Evolutionary conservation across 371 early-diverging fungal genomes (phyloP), one percentile per base, ranked within the genome.

Genomic region (Phascolomyces articulosus): DNA sequence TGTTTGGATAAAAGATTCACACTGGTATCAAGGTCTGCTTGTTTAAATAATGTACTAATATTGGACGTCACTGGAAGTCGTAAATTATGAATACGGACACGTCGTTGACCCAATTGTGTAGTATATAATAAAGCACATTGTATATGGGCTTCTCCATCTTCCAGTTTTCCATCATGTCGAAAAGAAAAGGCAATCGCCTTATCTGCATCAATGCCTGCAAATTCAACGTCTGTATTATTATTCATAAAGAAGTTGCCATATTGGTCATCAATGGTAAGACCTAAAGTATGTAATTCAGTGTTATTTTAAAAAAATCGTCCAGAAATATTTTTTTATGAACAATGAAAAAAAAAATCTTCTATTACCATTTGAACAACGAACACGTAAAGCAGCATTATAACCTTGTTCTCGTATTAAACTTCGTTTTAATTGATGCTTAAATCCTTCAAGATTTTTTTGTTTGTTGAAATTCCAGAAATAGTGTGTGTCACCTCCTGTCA

Each of bases 51-150:
- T 58, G 87, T 88, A 16, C 89, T 92, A 23, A 95, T 79, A 23
- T 88, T 71, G 20, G 86, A 72, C 13, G 95, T 94, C 63, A 90
- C 88, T n/a, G 93, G 88, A 8, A 96, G 72, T 16, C 91, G 84
- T 70, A 95, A 69, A 72, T 94, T 97, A 71, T 94, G 93, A 24
- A 97, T 90, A 24, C 98, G 89, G 21, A 98, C 94, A 15, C 96
- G 85, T n/a, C 98, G 90, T 65, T 94, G 80, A 3, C 98, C 98
- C 31, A 74, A 74, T 0, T 89, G 80, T 0, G 95, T 93, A 4
- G 98, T 98, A 78, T 98, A 97, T 27, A 98, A 82, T 53, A 97
- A 73, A 2, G 98, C 98, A 26, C 86, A 87, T 70, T 98, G 98
- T 84, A 97, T 87, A 41, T 87, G 88, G 3, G 87, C 90, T 57